Evolutionary conservation across 176 grass and related monocot species (phyloP).

Genomic region (Aegilops sharonensis): DNA sequence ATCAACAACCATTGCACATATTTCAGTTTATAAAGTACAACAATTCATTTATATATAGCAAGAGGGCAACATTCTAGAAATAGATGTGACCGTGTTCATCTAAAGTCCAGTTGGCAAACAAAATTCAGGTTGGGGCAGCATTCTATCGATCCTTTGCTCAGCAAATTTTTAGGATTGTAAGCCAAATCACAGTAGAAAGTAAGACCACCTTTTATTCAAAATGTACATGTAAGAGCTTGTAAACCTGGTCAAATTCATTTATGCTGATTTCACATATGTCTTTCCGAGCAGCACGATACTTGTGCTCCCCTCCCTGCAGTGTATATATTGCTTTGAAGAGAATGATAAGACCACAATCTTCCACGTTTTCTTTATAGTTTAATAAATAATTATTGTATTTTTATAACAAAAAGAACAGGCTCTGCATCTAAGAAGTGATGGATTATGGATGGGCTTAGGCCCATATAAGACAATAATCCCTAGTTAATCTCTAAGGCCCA

Average conservation of each 20-base stretch:
- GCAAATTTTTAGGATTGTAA: neutral
- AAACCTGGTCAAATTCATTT: conserved; percentile 75
- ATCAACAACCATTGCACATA: neutral
- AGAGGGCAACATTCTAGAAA: neutral
- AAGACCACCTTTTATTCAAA: conserved; percentile 71
- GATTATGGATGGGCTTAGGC: too few relatives aligned
- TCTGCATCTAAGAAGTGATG: too few relatives aligned
- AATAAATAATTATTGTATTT: too few relatives aligned
- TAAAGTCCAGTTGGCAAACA: neutral
- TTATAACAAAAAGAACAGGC: too few relatives aligned
- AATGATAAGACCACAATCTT: too few relatives aligned
- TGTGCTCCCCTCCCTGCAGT: conserved; percentile 65
- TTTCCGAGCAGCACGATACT: conserved; percentile 69
- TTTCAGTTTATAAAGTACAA: conserved; percentile 1
- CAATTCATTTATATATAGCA: neutral
- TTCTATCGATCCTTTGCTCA: neutral
- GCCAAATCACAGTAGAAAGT: neutral
- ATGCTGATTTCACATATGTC: conserved; percentile 90
- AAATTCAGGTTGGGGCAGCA: neutral
- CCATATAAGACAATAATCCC: too few relatives aligned
- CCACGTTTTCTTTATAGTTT: too few relatives aligned
- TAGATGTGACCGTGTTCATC: neutral
- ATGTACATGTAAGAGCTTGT: conserved; percentile 58
- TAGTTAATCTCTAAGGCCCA: too few relatives aligned
- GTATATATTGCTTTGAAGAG: neutral